Conservation (phyloP, 225 moss, liverwort and hornwort genomes). For the Polytrichum formosum region DNA sequence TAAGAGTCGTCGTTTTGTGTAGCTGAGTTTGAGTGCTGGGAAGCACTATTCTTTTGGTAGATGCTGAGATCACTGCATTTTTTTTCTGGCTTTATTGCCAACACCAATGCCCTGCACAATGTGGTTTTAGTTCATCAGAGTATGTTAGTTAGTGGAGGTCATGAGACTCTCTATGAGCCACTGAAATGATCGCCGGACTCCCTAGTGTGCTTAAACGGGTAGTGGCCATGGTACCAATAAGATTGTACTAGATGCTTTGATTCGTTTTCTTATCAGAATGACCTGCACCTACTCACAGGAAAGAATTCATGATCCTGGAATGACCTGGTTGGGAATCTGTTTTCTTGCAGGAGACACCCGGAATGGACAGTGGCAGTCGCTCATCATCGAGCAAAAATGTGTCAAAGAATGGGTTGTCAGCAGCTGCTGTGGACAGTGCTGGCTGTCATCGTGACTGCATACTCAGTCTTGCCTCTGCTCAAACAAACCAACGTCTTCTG, state of each 20-base stretch:
- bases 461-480: constrained; percentile 81
- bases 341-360: constrained; percentile 48
- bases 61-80: too few relatives aligned
- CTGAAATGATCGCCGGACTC: too few relatives aligned
- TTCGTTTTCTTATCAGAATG: too few relatives aligned
- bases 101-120: too few relatives aligned
- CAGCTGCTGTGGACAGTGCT: constrained; percentile 84
- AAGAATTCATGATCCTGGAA: neutral
- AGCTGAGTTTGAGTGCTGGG: neutral
- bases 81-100: too few relatives aligned
- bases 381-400: constrained; percentile 39
- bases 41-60: neutral
- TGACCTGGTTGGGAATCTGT: neutral
- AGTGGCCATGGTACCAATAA: neutral
- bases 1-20: neutral
- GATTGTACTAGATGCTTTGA: too few relatives aligned
- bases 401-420: constrained; percentile 62
- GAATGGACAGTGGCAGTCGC: constrained; percentile 32
- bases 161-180: too few relatives aligned
- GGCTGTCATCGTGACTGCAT: constrained; percentile 95
- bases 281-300: too few relatives aligned
- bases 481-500: constrained; percentile 81
- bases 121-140: too few relatives aligned
- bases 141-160: too few relatives aligned
- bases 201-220: neutral